Percentiles rank a stretch among this genome's conserved stretches.
phyloP scores from a whole-genome alignment of 305 asterid species.

The Fraxinus baroniana region DNA sequence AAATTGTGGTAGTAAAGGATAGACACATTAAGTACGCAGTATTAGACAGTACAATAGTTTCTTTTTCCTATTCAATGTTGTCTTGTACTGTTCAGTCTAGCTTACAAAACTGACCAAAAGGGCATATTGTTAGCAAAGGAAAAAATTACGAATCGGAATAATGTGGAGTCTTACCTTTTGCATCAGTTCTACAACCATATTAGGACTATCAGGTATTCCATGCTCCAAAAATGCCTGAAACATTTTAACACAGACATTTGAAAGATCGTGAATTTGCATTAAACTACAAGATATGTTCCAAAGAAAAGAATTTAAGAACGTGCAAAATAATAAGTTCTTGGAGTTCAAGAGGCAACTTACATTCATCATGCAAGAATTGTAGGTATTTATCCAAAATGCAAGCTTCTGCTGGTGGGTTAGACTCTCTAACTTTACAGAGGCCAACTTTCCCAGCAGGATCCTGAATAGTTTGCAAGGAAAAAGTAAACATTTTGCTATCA shows the following conservation, averaged over 20 bases:
- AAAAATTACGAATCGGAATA: not conserved
- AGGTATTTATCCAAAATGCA: conserved; percentile 87
- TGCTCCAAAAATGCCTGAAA: conserved; percentile 81
- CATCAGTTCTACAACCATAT: conserved; percentile 56
- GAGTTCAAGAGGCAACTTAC: conserved; percentile 35
- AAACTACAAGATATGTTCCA: not conserved
- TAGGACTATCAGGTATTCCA: conserved; percentile 75
- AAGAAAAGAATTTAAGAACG: not conserved
- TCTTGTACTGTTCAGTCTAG: not conserved
- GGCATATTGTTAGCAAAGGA: not conserved
- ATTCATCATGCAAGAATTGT: conserved; percentile 85
- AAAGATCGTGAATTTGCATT: not conserved
- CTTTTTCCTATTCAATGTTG: not conserved
- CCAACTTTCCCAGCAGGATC: conserved; percentile 70
- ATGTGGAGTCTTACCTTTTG: conserved; percentile 61
- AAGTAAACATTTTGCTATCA: not conserved
- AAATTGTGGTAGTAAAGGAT: not conserved
- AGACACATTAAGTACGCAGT: not conserved
- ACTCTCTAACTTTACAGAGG: conserved; percentile 56
- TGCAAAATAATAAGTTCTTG: not conserved
- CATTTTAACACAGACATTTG: not conserved
- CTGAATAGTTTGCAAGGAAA: conserved; percentile 35
- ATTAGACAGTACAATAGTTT: not conserved
- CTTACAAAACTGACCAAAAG: not conserved
- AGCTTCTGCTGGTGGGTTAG: conserved; percentile 80